A percentile compares a stretch with the other conserved stretches of the same genome.
Evolutionary conservation across 495 filamentous ascomycete species (phyloP).

Genomic region (Evernia prunastri): DNA sequence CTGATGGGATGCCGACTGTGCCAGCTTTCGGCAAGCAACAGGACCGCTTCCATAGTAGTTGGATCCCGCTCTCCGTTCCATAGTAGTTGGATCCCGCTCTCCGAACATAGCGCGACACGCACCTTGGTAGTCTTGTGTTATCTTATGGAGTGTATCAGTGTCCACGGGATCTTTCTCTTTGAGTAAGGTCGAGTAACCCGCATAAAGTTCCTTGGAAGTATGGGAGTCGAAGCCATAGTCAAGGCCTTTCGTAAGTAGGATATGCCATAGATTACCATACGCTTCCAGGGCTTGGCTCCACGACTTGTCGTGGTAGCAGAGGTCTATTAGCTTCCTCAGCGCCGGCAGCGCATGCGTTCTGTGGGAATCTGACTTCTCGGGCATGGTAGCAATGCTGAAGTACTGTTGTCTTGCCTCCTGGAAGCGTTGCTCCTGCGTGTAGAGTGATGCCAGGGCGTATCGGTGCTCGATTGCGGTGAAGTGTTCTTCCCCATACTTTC

Average conservation of each 20-base stretch:
- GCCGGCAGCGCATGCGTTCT: too few species aligned
- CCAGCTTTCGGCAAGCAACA: constrained; percentile 48
- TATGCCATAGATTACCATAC: background rate
- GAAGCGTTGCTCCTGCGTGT: background rate
- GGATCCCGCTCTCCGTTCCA: constrained; percentile 41
- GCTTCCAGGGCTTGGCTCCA: background rate
- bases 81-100: constrained; percentile 39
- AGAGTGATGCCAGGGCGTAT: background rate
- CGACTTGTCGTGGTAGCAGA: background rate
- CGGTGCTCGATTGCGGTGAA: background rate
- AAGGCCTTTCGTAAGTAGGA: constrained; percentile 1
- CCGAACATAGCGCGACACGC: constrained; percentile 48
- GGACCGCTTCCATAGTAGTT: constrained; percentile 45
- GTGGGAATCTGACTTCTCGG: too few species aligned
- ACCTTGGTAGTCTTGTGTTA: constrained; percentile 39
- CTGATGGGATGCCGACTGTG: constrained; percentile 42
- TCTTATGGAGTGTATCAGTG: background rate
- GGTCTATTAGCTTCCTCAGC: background rate
- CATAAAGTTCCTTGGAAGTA: background rate
- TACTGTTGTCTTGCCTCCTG: background rate
- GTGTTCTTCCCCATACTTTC: background rate
- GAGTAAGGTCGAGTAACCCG: background rate
- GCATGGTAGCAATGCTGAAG: background rate
- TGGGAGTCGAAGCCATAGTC: background rate
- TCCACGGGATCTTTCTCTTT: background rate